Conservation (phyloP, 495 filamentous ascomycete species). For the Sphaerosporella brunnea region DNA sequence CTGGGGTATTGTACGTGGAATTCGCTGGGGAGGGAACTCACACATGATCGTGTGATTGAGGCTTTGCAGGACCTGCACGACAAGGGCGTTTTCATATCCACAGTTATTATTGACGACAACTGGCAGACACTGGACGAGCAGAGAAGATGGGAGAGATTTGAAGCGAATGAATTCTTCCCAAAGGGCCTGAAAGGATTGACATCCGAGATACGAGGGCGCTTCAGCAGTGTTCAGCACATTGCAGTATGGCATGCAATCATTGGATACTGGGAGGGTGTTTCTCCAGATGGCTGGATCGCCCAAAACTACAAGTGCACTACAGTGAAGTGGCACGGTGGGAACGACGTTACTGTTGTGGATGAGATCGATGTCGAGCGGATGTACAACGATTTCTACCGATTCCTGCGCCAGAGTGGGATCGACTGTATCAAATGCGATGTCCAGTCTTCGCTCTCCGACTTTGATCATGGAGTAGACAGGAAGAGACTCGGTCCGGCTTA, state of each 20-base stretch:
- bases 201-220: slow-evolving; percentile 44
- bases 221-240: slow-evolving; percentile 62
- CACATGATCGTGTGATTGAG: slow-evolving; percentile 56
- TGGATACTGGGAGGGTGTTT: slow-evolving; percentile 86
- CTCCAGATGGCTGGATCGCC: slow-evolving; percentile 42
- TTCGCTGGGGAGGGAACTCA: slow-evolving; percentile 62
- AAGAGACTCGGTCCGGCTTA: slow-evolving; percentile 52
- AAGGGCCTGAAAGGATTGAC: slow-evolving; percentile 54
- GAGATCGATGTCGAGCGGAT: slow-evolving; percentile 49
- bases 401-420: slow-evolving; percentile 44
- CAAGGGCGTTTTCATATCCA: slow-evolving; percentile 54
- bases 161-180: slow-evolving; percentile 73
- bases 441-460: slow-evolving; percentile 69
- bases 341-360: slow-evolving; percentile 46
- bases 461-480: slow-evolving; percentile 38
- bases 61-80: slow-evolving; percentile 55
- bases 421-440: slow-evolving; percentile 81
- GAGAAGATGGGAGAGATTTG: slow-evolving; percentile 38
- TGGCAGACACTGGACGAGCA: slow-evolving; percentile 55
- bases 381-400: slow-evolving; percentile 75
- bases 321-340: slow-evolving; percentile 24
- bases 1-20: slow-evolving; percentile 77
- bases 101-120: slow-evolving; percentile 87
- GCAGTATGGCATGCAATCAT: slow-evolving; percentile 93
- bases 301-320: slow-evolving; percentile 51